These are phyloP conservation scores for Strobilomyces confusus DNA, from an alignment of 768 basidiomycete genomes.

Conservation along the genomic window DNA sequence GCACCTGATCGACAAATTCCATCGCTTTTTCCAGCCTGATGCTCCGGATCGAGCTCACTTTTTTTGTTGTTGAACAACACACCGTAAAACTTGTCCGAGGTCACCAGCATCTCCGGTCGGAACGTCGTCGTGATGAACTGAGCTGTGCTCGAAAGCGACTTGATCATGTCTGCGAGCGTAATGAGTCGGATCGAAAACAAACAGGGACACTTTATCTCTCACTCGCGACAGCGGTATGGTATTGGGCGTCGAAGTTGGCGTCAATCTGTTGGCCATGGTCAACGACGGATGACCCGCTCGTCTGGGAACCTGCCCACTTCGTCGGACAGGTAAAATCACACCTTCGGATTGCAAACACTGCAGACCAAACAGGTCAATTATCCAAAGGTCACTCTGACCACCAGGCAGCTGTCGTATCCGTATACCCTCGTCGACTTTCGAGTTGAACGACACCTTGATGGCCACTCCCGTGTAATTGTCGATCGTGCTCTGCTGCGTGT, in stretches of 20 bases:
- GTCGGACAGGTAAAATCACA: slow-evolving; percentile 99
- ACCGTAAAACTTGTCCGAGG: slow-evolving; percentile 96
- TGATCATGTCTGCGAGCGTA: slow-evolving; percentile 63
- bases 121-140: slow-evolving; percentile 99
- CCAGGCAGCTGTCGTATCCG: slow-evolving; percentile 96
- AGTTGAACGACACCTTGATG: slow-evolving; percentile 99
- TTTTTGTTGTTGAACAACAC: slow-evolving; percentile 90
- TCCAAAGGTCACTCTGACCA: slow-evolving; percentile 50
- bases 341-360: slow-evolving; percentile 98
- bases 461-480: slow-evolving; percentile 97
- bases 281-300: neutral
- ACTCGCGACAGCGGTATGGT: slow-evolving; percentile 95
- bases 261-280: slow-evolving; percentile 60
- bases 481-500: slow-evolving; percentile 68
- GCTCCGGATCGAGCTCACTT: slow-evolving; percentile 82
- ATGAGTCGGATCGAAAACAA: slow-evolving; percentile 35
- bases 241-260: slow-evolving; percentile 96
- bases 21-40: slow-evolving; percentile 90
- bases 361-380: neutral
- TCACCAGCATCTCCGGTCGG: slow-evolving; percentile 93
- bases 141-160: slow-evolving; percentile 77
- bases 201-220: slow-evolving; percentile 26
- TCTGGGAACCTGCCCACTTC: slow-evolving; percentile 48
- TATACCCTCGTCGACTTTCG: slow-evolving; percentile 94
- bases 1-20: slow-evolving; percentile 89